A percentile compares a stretch with the other conserved stretches of the same genome.
phyloP scores from a whole-genome alignment of 2,329 filamentous ascomycete species.

The Ambrosiella xylebori region DNA sequence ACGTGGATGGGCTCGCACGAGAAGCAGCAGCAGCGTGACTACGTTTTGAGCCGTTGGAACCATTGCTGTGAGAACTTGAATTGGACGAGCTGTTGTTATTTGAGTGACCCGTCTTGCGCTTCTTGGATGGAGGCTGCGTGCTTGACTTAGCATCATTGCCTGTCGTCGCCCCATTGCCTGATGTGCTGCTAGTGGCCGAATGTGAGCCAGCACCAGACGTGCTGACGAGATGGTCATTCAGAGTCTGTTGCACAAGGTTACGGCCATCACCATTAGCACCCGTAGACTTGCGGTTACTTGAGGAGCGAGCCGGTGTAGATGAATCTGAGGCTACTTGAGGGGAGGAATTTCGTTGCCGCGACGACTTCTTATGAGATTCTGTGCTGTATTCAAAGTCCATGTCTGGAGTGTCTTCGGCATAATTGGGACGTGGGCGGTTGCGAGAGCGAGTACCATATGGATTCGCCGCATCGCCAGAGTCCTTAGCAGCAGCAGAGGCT shows the following conservation, averaged over 20 bases:
- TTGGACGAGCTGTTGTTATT: slow-evolving; percentile 16
- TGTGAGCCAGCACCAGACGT: slow-evolving; percentile 1
- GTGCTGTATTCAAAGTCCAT: slow-evolving; percentile 64
- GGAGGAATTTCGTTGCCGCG: slow-evolving; percentile 19
- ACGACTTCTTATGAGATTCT: slow-evolving; percentile 37
- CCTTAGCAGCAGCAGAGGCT: slow-evolving; percentile 28
- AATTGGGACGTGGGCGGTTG: slow-evolving; percentile 80
- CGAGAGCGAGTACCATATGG: slow-evolving; percentile 88
- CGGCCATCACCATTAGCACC: slow-evolving; percentile 21
- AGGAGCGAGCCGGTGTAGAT: slow-evolving; percentile 20
- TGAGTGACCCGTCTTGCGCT: slow-evolving; percentile 57
- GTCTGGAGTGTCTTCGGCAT: slow-evolving; percentile 80
- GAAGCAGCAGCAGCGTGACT: neutral
- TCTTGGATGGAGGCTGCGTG: slow-evolving; percentile 44
- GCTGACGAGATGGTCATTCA: slow-evolving; percentile 7
- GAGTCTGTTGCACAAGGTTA: slow-evolving; percentile 8
- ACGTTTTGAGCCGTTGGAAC: slow-evolving; percentile 2
- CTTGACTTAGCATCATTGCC: slow-evolving; percentile 17
- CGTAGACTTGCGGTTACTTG: slow-evolving; percentile 26
- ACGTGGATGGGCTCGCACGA: neutral
- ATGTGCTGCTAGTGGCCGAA: neutral
- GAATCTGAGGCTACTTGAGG: slow-evolving; percentile 5
- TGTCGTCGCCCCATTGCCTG: neutral
- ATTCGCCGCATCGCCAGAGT: slow-evolving; percentile 36
- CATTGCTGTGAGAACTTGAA: slow-evolving; percentile 1